These are phyloP conservation scores for Moricandia arvensis DNA, from an alignment of 345 rosid species.

Conservation along the genomic window DNA sequence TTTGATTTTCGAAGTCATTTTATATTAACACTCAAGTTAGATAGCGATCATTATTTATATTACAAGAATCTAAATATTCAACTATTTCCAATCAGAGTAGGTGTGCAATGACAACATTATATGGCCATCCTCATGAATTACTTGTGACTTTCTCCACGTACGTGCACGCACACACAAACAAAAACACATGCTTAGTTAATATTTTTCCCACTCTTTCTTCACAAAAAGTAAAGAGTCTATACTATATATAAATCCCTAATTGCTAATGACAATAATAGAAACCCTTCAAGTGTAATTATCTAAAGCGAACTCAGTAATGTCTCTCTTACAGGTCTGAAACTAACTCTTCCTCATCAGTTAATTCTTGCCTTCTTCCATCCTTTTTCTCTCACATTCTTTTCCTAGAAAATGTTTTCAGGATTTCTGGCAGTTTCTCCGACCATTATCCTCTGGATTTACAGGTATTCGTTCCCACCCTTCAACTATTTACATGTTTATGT, in stretches of 20 bases:
- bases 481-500: neutral
- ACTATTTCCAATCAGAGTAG: neutral
- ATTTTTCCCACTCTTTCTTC: constrained; percentile 18
- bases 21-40: neutral
- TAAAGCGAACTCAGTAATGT: constrained; percentile 5
- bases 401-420: constrained; percentile 22
- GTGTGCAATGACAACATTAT: constrained; percentile 27
- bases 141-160: constrained; percentile 23
- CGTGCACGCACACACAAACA: constrained; percentile 32
- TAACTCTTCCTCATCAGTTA: neutral
- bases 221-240: neutral
- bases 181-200: constrained; percentile 2
- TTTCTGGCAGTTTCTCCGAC: constrained; percentile 33
- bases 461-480: neutral
- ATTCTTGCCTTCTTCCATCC: neutral
- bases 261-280: neutral
- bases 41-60: neutral
- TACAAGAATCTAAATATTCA: neutral
- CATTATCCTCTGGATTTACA: constrained; percentile 24
- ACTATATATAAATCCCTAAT: neutral
- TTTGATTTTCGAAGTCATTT: neutral
- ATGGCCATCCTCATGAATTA: constrained; percentile 20
- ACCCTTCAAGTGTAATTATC: neutral
- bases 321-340: constrained; percentile 34
- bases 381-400: neutral